Base-by-base conservation (phyloP, 129 eudicot species). In the Flaveria ramosissima region DNA sequence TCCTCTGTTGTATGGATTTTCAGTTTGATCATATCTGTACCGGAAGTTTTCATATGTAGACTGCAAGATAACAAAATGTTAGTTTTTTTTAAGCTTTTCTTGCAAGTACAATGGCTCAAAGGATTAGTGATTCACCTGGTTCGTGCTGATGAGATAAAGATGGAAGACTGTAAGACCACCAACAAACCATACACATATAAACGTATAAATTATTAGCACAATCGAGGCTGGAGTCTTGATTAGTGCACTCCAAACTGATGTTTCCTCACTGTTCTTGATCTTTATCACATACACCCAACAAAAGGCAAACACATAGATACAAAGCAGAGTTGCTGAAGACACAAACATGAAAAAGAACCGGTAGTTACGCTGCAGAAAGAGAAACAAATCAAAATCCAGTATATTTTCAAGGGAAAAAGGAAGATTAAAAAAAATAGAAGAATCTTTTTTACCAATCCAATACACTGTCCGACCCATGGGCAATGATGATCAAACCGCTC, bases 401-500 rank as follows among this genome's bases (percentile, higher is more conserved):
- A 12, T 20, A 27, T 7, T 52, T 42, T 51, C 51, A 9, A 43
- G 4, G 27, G 0, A 1, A 45, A 41, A 64, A 23, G 21, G 13
- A 65, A 46, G 13, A 17, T 11, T 26, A 45, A 7, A 76, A 41
- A 0, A 61, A n/a, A 65, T 43, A 8, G 16, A 64, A 16, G 69
- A 17, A 45, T 39, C 7, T 63, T 23, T 63, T 87, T 84, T 85
- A 94, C 98, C 86, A 78, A 52, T 85, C 97, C 98, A 72, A 94
- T 94, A 57, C 98, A 94, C 73, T 91, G 97, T 39, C 98, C 98
- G 36, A 91, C 93, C 98, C 98, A 94, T 6, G 98, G 98, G 78
- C 98, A 94, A 72, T 94, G 98, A 83, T 94, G 98, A 77, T 94
- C 98, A 59, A 94, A 94, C 69, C 87, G 82, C 81, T 94, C 86